Conservation (phyloP, 345 rosid genomes). For the Mallotus nudiflorus region DNA sequence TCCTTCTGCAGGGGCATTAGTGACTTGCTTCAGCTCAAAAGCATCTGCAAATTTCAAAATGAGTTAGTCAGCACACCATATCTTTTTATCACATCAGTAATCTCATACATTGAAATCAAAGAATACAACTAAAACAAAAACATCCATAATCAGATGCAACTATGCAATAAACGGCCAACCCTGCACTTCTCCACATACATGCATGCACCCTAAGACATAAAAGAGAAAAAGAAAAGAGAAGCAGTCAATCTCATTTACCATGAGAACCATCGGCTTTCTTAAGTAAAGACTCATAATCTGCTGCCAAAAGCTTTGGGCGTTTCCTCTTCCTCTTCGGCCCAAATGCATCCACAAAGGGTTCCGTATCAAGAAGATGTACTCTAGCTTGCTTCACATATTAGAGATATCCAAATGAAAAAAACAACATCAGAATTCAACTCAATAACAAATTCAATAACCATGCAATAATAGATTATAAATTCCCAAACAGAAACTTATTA, state of each 20-base stretch:
- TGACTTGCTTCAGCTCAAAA: conserved; percentile 57
- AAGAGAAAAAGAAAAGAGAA: not conserved
- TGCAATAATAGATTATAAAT: not conserved
- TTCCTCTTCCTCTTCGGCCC: conserved; percentile 78
- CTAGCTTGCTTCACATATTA: conserved; percentile 62
- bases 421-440: not conserved
- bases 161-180: not conserved
- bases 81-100: not conserved
- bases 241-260: conserved; percentile 41
- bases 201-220: too few species aligned
- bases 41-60: conserved; percentile 46
- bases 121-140: not conserved
- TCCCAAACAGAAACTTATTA: not conserved
- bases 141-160: not conserved
- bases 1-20: conserved; percentile 43
- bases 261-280: conserved; percentile 83
- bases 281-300: conserved; percentile 74
- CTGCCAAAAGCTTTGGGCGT: conserved; percentile 77
- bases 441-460: not conserved
- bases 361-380: conserved; percentile 82
- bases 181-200: too few species aligned
- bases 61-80: not conserved
- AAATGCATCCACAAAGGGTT: conserved; percentile 85
- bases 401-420: conserved; percentile 2
- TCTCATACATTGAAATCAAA: not conserved